A percentile compares a stretch with the other conserved stretches of the same genome.
These are phyloP conservation scores for Lichtheimia hyalospora DNA, from an alignment of 371 early-diverging fungal genomes.

Conservation along the genomic window DNA sequence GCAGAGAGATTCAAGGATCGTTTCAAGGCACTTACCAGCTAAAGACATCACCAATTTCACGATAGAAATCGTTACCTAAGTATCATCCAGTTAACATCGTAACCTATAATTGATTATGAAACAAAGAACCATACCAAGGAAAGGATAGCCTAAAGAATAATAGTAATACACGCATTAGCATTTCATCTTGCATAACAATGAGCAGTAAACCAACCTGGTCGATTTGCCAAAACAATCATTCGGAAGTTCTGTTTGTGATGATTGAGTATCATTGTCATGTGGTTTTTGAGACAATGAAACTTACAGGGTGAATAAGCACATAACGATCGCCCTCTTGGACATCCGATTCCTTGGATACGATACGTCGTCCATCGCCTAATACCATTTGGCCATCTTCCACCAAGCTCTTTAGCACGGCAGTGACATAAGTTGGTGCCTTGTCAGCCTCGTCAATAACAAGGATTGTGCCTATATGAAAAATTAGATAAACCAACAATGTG, in stretches of 20 bases:
- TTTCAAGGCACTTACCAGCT: slow-evolving; percentile 39
- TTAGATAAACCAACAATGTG: not conserved
- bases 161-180: not conserved
- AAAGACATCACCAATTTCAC: slow-evolving; percentile 82
- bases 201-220: slow-evolving; percentile 56
- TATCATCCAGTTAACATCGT: slow-evolving; percentile 29
- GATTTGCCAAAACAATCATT: slow-evolving; percentile 85
- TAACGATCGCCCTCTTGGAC: slow-evolving; percentile 36
- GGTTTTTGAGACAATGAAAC: not conserved
- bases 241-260: slow-evolving; percentile 58
- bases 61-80: slow-evolving; percentile 84
- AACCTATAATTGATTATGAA: not conserved
- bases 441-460: slow-evolving; percentile 89
- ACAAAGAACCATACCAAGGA: slow-evolving; percentile 23
- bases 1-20: not conserved
- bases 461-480: slow-evolving; percentile 52
- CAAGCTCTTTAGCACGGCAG: slow-evolving; percentile 76
- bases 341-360: slow-evolving; percentile 56
- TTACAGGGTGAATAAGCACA: slow-evolving; percentile 64
- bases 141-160: slow-evolving; percentile 26
- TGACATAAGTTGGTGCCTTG: slow-evolving; percentile 86
- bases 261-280: not conserved
- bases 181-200: not conserved
- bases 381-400: slow-evolving; percentile 89
- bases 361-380: slow-evolving; percentile 78